These are phyloP conservation scores for Fusarium avenaceum DNA, from an alignment of 2,329 filamentous ascomycete genomes.

Conservation along the genomic window DNA sequence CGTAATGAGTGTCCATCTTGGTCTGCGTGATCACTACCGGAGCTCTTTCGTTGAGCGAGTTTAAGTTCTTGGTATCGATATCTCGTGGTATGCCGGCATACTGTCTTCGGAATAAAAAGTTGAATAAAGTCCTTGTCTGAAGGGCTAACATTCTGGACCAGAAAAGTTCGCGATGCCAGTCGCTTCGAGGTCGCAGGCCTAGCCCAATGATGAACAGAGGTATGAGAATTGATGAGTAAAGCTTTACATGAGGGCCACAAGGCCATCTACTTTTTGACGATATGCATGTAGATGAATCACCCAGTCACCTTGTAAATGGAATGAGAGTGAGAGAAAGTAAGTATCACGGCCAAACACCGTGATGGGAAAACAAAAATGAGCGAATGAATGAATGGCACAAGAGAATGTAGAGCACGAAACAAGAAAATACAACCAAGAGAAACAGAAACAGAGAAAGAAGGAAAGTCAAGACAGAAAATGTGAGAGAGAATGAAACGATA, in stretches of 20 bases:
- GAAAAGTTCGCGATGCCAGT: conserved; percentile 55
- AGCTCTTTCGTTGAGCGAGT: conserved; percentile 32
- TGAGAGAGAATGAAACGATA: conserved; percentile 42
- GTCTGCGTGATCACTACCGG: conserved; percentile 36
- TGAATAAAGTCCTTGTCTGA: conserved; percentile 63
- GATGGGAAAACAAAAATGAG: conserved; percentile 27
- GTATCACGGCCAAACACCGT: conserved; percentile 22
- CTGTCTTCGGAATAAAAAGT: conserved; percentile 63
- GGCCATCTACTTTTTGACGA: conserved; percentile 46
- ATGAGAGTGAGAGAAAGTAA: conserved; percentile 27
- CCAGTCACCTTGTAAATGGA: conserved; percentile 41
- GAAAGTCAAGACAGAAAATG: conserved; percentile 32
- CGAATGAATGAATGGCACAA: conserved; percentile 25
- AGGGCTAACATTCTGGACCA: conserved; percentile 54
- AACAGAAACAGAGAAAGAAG: conserved; percentile 36
- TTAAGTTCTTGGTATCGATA: conserved; percentile 35
- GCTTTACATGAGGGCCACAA: conserved; percentile 43
- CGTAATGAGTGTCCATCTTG: conserved; percentile 34
- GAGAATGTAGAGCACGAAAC: conserved; percentile 34
- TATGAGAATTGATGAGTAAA: conserved; percentile 28
- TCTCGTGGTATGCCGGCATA: conserved; percentile 67
- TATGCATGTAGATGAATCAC: conserved; percentile 48
- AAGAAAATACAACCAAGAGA: conserved; percentile 38
- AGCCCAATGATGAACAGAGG: conserved; percentile 27
- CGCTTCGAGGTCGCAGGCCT: conserved; percentile 36